Evolutionary conservation across 1,284 basidiomycete species (phyloP), one percentile per base, ranked within the genome.

Genomic region (Malassezia caprae): DNA sequence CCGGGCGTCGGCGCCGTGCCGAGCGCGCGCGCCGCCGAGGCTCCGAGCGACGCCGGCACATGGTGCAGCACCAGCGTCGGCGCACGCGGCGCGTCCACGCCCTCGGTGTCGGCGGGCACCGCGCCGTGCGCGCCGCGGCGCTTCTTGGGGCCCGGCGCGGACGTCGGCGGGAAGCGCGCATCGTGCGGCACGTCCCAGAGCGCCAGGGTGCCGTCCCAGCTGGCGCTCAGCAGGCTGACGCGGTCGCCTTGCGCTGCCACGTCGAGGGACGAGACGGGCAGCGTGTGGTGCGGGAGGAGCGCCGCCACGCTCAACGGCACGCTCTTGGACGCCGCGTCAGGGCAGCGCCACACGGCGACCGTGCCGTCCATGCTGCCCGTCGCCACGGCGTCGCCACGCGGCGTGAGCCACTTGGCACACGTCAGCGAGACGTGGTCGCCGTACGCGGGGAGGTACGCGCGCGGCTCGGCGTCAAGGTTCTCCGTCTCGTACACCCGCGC

Each of bases 281-380:
- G 59, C 42, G 61, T 60, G 46, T 66, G 64, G 45, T 60, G 56
- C 21, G 51, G 5, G 57, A 63, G 12, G 15, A 37, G 59, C 53
- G 59, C 45, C 49, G 61, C 31, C 30, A 50, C 17, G 6, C 34
- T 19, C 41, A 56, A 49, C 23, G 58, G 59, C 48, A 8, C 26
- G 15, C 28, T 17, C 37, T 28, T 35, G 23, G 15, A 41, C 13
- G 15, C 10, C 3, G 6, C 11, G 4, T 24, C 39, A 0, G 51
- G 58, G 30, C 61, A 41, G 19, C 32, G 63, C 62, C 62, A 68
- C 24, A 76, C 58, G 15, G 73, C 65, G 5, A 75, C 68, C 8
- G 85, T 84, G 35, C 88, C 82, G 73, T 96, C 90, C 43, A 90
- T 89, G 1, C 86, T 83, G 32, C 82, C 90, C 0, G 85, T 88